Base-by-base conservation (phyloP, 306 rosid genomes). In the Fragaria ananassa region DNA sequence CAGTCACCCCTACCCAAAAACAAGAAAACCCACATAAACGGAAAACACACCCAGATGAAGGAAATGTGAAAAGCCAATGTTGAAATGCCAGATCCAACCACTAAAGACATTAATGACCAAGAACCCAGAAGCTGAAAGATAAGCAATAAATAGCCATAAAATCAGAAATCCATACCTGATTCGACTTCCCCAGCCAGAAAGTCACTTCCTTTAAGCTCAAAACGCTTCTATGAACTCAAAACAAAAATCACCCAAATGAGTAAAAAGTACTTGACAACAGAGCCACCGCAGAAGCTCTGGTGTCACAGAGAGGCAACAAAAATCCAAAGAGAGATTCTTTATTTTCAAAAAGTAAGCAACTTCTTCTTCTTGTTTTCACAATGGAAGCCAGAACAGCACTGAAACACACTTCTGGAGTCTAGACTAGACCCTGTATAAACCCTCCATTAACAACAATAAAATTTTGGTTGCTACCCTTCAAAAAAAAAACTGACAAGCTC, bases 371-470 rank as follows among this genome's bases (percentile, higher is more conserved):
- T 7, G 11, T 4, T 34, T 42, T 60, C 23, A 54, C 70, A 72
- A 85, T 70, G 81, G 81, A 82, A 76, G 81, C 79, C 82, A 83
- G 84, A 81, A 75, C 58, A 81, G 83, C 83, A 71, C 68, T 42
- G 0, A 76, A 78, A 60, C 50, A 73, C 70, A 49, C 76, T 77
- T 53, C 60, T 31, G 54, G 44, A 64, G 74, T 53, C 60, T 31
- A 65, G 44, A 64, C 44, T 54, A 72, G 71, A 79, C 58, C 78
- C 78, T 35, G 31, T 11, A 58, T 29, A 37, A 27, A 18, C 61
- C 51, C 31, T 41, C 3, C 46, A 49, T n/a, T 74, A 54, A 21
- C 67, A 77, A 65, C 72, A 70, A 78, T 46, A n/a, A 35, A 53
- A 71, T 14, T 23, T 35, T 15, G 25, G 25, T 6, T n/a, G 60